Base-by-base conservation (phyloP, 345 rosid species). In the Lepidium africanum region DNA sequence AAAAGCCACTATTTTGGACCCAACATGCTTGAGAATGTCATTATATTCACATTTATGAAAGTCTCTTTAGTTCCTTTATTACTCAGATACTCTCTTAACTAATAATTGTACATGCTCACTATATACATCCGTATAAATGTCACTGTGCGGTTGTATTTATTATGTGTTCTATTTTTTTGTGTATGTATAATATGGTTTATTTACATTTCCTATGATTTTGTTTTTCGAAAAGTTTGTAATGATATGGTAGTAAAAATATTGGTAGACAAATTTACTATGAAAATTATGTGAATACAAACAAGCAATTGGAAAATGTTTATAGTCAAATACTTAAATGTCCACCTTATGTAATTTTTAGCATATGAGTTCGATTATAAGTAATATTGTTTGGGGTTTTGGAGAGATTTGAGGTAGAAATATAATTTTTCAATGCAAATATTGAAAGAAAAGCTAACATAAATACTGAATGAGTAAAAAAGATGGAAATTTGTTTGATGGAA, bases 1-100 rank as follows among this genome's bases (percentile, higher is more conserved):
- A 72, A 81, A 77, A 80, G 83, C 85, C 84, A 72, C 78, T 76
- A 76, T 65, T 78, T 81, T 79, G 93, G 90, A 85, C 87, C 85
- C 88, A 82, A 81, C 92, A 77, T 77, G 70, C 73, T 62, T 62
- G 32, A 37, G 51, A 53, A 56, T 60, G 40, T 50, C 71, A 61
- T 51, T 72, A 75, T 58, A 71, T 83, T 81, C 83, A 74, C 78
- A 74, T 74, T 46, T 39, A 68, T 38, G 41, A 68, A 67, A 61
- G 63, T 45, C 42, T 74, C 63, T 60, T 73, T 61, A 61, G 45
- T 32, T 67, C 59, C 21, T 74, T 52, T 66, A 53, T 54, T 67
- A 30, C 53, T 67, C 50, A 17, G 60, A 67, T 66, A 66, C 77
- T 53, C 62, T 62, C 33, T 16, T 7, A 59, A 43, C 48, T 41